Evolutionary conservation across 2,329 filamentous ascomycete genomes (phyloP).

Genomic region (Penicillium sp.): DNA sequence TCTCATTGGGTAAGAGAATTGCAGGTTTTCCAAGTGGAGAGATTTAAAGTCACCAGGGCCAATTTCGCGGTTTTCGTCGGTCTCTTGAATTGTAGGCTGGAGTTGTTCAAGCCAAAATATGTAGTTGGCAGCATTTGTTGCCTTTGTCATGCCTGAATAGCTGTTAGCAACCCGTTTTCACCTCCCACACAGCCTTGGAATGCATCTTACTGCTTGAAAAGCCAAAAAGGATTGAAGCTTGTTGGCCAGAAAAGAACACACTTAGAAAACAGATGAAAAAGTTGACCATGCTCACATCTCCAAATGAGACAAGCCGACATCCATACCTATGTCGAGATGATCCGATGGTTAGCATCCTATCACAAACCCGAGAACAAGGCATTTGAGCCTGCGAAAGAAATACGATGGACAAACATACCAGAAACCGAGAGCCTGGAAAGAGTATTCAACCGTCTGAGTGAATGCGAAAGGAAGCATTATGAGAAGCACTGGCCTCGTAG

Average conservation of each 20-base stretch:
- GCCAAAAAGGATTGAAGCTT: constrained; percentile 28
- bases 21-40: constrained; percentile 47
- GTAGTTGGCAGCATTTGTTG: constrained; percentile 52
- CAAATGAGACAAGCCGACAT: constrained; percentile 54
- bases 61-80: constrained; percentile 39
- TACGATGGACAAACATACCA: constrained; percentile 12
- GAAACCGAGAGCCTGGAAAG: constrained; percentile 31
- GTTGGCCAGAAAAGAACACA: constrained; percentile 40
- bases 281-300: constrained; percentile 41
- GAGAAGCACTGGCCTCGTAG: constrained; percentile 21
- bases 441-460: constrained; percentile 31
- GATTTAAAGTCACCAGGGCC: constrained; percentile 30
- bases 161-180: not conserved
- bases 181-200: constrained; percentile 23
- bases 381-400: constrained; percentile 4
- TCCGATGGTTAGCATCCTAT: constrained; percentile 15
- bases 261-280: constrained; percentile 49
- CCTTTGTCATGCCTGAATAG: constrained; percentile 45
- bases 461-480: constrained; percentile 33
- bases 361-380: not conserved
- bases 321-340: constrained; percentile 52
- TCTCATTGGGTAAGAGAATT: constrained; percentile 38
- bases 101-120: constrained; percentile 46
- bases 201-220: constrained; percentile 37
- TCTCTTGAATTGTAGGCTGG: constrained; percentile 45